A percentile compares a stretch with the other conserved stretches of the same genome.
Evolutionary conservation across 108 stramenopile genomes (phyloP).

Genomic region (Pseudonitzschia delicatissima): DNA sequence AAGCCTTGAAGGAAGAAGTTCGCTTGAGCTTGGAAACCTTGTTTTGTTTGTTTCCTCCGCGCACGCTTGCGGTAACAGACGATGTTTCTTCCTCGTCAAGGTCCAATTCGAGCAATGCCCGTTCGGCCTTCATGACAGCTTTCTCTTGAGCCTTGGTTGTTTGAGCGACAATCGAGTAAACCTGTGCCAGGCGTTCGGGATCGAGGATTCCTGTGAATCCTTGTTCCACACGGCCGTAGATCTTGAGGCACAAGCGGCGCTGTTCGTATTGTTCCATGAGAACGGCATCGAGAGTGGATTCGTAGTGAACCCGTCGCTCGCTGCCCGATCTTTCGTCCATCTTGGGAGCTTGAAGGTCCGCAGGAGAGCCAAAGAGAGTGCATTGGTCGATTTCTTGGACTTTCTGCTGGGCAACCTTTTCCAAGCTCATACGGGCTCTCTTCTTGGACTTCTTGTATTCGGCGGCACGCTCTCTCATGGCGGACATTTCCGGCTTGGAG

Average conservation of each 20-base stretch:
- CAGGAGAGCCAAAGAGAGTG: background rate
- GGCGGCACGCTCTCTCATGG: background rate
- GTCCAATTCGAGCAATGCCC: background rate
- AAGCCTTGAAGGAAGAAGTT: background rate
- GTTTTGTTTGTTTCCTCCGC: background rate
- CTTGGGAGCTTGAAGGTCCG: background rate
- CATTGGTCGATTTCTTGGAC: background rate
- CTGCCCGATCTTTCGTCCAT: background rate
- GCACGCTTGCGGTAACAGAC: background rate
- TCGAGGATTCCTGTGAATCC: background rate
- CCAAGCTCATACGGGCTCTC: background rate
- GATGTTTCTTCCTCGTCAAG: background rate
- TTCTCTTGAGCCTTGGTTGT: background rate
- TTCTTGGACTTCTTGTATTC: background rate
- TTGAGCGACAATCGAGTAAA: slow-evolving; percentile 1
- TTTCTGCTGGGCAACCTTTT: background rate
- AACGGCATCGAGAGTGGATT: background rate
- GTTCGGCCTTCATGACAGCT: background rate
- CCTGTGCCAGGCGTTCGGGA: background rate
- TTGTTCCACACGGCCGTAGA: background rate
- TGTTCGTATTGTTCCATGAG: slow-evolving; percentile 11
- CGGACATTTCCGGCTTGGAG: background rate
- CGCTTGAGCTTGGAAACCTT: background rate
- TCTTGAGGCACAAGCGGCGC: background rate
- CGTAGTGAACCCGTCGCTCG: background rate